Base-by-base conservation (phyloP, 371 early-diverging fungal species). In the Vairimorpha apis region DNA sequence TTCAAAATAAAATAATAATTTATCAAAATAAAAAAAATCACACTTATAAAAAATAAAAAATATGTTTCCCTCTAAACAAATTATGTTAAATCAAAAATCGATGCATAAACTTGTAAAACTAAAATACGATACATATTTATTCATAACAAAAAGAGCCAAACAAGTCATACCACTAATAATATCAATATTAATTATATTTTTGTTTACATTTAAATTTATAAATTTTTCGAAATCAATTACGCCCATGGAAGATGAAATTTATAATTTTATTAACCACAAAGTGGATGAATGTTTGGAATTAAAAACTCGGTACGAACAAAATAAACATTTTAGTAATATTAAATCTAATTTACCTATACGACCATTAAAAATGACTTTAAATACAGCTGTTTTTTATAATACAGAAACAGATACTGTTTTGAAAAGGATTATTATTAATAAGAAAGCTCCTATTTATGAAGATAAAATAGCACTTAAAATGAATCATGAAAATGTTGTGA, bases 341-440 rank as follows among this genome's bases (percentile, higher is more conserved):
- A 76, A 63, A 43, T 51, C 76, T 5, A 23, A 49, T 21, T 44
- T 76, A 1, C 78, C 78, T 7, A 16, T 81, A 0, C 41, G 64
- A 23, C 82, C 82, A 23, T n/a, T 82, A 4, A 76, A 79, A 58
- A 82, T 82, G 77, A 79, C 79, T 13, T 45, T 62, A 16, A 59
- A 60, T 7, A 79, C 79, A 44, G 74, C 79, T 21, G 82, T 82
- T 14, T 79, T 82, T 65, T 41, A 70, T 4, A 73, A 72, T 43
- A 70, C 59, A 29, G 25, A 69, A 14, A 58, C 18, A 2, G 63
- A 30, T n/a, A 51, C 71, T 23, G 69, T 83, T 35, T 56, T 84
- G 32, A 84, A 84, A 63, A 65, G 84, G 51, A 71, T 79, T 8
- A 81, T 84, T 43, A 55, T 76, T 0, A 77, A 77, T 18, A 62